Base-by-base conservation (phyloP, 352 stramenopile species). In the Phytophthora rubi region DNA sequence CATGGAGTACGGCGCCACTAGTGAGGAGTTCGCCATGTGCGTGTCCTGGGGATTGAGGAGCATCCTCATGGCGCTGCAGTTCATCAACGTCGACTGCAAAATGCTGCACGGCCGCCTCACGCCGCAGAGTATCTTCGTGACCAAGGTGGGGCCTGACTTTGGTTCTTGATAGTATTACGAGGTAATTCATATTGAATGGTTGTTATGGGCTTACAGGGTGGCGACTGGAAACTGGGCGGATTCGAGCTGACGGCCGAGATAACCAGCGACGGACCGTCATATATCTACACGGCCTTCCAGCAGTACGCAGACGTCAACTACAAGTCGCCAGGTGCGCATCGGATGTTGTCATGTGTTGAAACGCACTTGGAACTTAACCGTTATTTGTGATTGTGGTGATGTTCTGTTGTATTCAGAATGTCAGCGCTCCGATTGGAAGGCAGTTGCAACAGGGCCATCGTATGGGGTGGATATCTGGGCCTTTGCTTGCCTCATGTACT, bases 191-290 rank as follows among this genome's bases (percentile, higher is more conserved):
- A 30, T 6, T 59, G 16, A 15, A 23, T 13, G 12, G 39, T 32
- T 65, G 28, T 10, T 10, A 16, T 13, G 59, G 4, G 1, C 56
- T 67, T 12, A 35, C 67, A 90, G 69, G 92, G 91, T 49, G 97
- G 97, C 53, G 97, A 99, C 81, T 98, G 97, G 85, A 99, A 99
- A 67, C 82, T 99, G 16, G 95, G 86, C 30, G 96, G 95, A 9
- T 98, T 98, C 60, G 92, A 96, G 60, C 64, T 98, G 16, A 93
- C 96, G 16, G 94, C 89, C 4, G 89, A 96, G 59, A 70, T 97
- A 58, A 96, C 88, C 2, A 81, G 61, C 18, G 86, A 95, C 59
- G 93, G 91, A 26, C 77, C 94, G 65, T 90, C 86, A 6, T 88
- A 88, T 53, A 77, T 89, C 23, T 94, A 88, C 70, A 94, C 87